Base-by-base conservation (phyloP, 352 stramenopile species). In the Phytopythium mirpurense region DNA sequence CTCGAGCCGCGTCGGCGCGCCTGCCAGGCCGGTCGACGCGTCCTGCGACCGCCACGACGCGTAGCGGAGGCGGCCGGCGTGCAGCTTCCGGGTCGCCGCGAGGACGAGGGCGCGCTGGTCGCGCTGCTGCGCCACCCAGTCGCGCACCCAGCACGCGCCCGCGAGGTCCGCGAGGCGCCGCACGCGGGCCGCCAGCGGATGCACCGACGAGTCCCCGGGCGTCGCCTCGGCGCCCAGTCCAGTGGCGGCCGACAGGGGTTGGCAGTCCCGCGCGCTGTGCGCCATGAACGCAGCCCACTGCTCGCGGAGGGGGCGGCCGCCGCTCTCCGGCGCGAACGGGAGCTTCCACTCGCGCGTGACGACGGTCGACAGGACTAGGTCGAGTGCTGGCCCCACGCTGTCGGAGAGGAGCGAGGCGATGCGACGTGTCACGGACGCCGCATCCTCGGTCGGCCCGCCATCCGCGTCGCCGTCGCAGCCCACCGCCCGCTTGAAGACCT, bases 11-110 rank as follows among this genome's bases (percentile, higher is more conserved):
- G 54, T 68, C 43, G 78, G 40, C 12, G 21, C 34, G 8, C 34
- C 23, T 3, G 24, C 14, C 32, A 56, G 21, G n/a, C n/a, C 38
- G 4, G 14, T 48, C 18, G 21, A 48, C 3, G 63, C 27, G 19
- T 64, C 23, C 16, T 37, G 11, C 7, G 46, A 42, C 9, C 77
- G 46, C 75, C 75, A 84, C 32, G 57, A 27, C 18, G 62, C 66
- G 48, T 83, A 86, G 45, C 47, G 72, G 43, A 83, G 57, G 26
- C 65, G 65, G 27, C 60, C 53, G 21, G 63, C 51, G 43, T 82
- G 68, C 14, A 49, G 46, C 16, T 24, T 55, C 4, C 49, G 49
- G 48, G 72, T 49, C 2, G 46, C 51, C 37, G 36, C 56, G 31
- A 70, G 34, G 16, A 26, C 24, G 32, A 62, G 38, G 41, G 8